These are phyloP conservation scores for Ulota crispa DNA, from an alignment of 225 moss, liverwort and hornwort species.

Conservation along the genomic window DNA sequence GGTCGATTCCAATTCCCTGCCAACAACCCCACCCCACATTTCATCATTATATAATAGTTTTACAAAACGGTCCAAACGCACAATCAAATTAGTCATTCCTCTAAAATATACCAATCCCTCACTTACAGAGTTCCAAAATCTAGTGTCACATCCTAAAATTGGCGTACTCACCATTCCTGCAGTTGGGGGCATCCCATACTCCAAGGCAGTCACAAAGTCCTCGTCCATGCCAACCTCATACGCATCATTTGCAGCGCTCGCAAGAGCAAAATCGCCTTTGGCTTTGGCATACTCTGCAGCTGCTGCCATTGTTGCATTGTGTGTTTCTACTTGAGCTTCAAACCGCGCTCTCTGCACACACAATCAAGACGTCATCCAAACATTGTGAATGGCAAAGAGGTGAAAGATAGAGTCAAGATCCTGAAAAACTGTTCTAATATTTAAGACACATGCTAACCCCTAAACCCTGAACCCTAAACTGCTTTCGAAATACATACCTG, in stretches of 20 bases:
- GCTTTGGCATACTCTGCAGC: constrained; percentile 67
- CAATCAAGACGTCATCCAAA: neutral
- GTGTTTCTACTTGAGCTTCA: constrained; percentile 76
- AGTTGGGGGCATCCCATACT: constrained; percentile 96
- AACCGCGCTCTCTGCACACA: constrained; percentile 71
- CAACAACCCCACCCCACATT: constrained; percentile 10
- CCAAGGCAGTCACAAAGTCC: constrained; percentile 90
- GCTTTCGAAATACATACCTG: constrained; percentile 52
- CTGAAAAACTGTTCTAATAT: neutral
- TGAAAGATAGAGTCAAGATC: neutral
- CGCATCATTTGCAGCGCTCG: constrained; percentile 68
- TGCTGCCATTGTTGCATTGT: constrained; percentile 70
- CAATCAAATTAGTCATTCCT: neutral
- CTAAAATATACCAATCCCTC: neutral
- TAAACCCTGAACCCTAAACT: too few relatives aligned
- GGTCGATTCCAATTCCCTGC: constrained; percentile 97
- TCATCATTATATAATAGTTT: constrained; percentile 4
- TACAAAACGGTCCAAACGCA: neutral
- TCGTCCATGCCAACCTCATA: constrained; percentile 90
- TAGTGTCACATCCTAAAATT: neutral
- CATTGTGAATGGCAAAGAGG: neutral
- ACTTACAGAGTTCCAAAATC: neutral
- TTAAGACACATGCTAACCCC: neutral
- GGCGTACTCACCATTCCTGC: constrained; percentile 83
- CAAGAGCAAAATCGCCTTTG: constrained; percentile 70